Conservation (phyloP, 768 basidiomycete species). For the Tricholoma sp. region DNA sequence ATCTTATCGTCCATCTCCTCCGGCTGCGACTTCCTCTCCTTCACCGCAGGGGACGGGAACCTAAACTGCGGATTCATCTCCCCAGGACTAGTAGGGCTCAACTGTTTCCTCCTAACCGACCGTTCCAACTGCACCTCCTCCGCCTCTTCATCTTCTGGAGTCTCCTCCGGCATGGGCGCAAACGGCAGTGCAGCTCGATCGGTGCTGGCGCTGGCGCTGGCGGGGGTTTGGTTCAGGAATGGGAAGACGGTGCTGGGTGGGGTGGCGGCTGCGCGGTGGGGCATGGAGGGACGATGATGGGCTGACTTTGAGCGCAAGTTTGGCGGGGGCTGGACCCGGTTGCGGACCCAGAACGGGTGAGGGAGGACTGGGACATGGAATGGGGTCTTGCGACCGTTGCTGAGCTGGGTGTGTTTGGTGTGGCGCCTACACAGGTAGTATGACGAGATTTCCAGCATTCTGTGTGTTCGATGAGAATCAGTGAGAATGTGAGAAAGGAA, state of each 20-base stretch:
- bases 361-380: constrained; percentile 70
- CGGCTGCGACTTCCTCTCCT: constrained; percentile 20
- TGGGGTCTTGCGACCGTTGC: constrained; percentile 53
- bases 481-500: constrained; percentile 1
- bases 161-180: constrained; percentile 51
- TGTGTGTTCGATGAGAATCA: constrained; percentile 18
- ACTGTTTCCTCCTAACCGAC: constrained; percentile 24
- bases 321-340: constrained; percentile 28
- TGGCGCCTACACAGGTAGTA: constrained; percentile 81
- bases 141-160: constrained; percentile 30
- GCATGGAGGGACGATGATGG: constrained; percentile 69
- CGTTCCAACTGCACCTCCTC: constrained; percentile 28
- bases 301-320: constrained; percentile 24
- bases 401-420: constrained; percentile 41
- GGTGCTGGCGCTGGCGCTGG: no score
- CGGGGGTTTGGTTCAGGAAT: constrained; percentile 31
- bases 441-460: constrained; percentile 82
- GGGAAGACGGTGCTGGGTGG: constrained; percentile 34
- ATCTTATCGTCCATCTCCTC: constrained; percentile 20
- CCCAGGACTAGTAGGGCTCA: constrained; percentile 45
- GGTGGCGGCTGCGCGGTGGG: constrained; percentile 41
- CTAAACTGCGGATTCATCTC: constrained; percentile 78
- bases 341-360: constrained; percentile 40
- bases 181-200: constrained; percentile 26
- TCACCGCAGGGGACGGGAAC: constrained; percentile 46